Evolutionary conservation across 2,329 filamentous ascomycete species (phyloP).

Genomic region (Pseudovirgaria hyperparasitica): DNA sequence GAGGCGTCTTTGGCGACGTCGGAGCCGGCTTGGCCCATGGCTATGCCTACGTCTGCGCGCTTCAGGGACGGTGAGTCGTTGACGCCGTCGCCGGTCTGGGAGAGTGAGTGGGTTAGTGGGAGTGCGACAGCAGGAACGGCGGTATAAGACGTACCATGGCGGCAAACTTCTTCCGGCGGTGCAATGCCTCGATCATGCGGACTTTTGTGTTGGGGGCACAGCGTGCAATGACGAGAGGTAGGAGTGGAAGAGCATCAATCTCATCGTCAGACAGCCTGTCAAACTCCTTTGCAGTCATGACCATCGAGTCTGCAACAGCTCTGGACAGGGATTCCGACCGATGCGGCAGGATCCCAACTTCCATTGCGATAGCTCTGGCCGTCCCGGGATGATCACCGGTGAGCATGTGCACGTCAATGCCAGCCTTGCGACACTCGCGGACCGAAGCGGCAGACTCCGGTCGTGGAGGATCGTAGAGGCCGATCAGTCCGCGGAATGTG

Average conservation of each 20-base stretch:
- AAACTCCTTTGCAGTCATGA: conserved; percentile 46
- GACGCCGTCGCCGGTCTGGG: conserved; percentile 63
- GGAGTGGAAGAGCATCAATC: conserved; percentile 59
- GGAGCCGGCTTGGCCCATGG: conserved; percentile 73
- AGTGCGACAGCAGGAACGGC: conserved; percentile 1
- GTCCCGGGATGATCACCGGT: conserved; percentile 35
- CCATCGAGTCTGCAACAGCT: conserved; percentile 18
- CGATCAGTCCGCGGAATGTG: conserved; percentile 64
- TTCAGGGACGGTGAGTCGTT: conserved; percentile 77
- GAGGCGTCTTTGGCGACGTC: conserved; percentile 77
- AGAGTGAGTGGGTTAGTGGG: no score
- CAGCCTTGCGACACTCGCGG: conserved; percentile 29
- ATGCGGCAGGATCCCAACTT: conserved; percentile 34
- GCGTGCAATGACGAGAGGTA: conserved; percentile 71
- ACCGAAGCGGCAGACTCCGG: conserved; percentile 55
- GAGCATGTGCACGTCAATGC: conserved; percentile 37
- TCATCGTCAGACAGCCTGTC: conserved; percentile 63
- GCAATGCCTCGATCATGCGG: conserved; percentile 79
- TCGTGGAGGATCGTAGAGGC: conserved; percentile 76
- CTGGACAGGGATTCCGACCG: conserved; percentile 12
- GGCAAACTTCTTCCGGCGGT: conserved; percentile 61
- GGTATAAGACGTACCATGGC: conserved; percentile 54
- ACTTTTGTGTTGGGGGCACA: conserved; percentile 81
- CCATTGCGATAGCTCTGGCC: conserved; percentile 32
- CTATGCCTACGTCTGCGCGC: conserved; percentile 72